Evolutionary conservation across 768 basidiomycete species (phyloP), one percentile per base, ranked within the genome.

Genomic region (Inosperma sp.): DNA sequence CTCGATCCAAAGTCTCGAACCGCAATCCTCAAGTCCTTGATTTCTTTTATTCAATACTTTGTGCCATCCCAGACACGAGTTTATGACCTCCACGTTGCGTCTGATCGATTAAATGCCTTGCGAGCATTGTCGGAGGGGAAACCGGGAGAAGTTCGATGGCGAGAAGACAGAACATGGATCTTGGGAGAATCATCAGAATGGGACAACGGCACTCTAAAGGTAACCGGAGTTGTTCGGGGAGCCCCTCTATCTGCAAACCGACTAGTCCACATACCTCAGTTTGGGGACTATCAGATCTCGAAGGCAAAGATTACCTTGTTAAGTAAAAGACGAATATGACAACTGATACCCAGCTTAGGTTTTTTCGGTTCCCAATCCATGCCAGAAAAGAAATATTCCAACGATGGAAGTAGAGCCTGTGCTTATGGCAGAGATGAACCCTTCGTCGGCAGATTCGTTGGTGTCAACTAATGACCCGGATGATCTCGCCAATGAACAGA

Each of bases 1-100:
- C 65, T 81, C 34, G 86, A 85, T 50, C 57, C 70, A 5, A 92
- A 92, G 68, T 70, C 80, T 26, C 81, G 81, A 25, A 60, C 80
- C 2, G 80, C 80, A 14, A 78, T 93, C 40, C 70, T 91, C 49
- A 93, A 91, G 70, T 96, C 93, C 1, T 75, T 97, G 4, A 77
- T 95, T 7, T 96, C 93, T 8, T 99, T 97, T 73, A 83, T 94
- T 51, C 85, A 86, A 56, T 97, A 97, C 69, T 99, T 98, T 67
- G 88, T 90, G 53, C 95, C 95, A 2, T 75, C 78, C 19, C 86
- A 93, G 60, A 70, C 76, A 7, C 78, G 84, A 27, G 76, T 98
- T 0, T 88, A 83, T 61, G 91, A 93, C 67, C 67, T 92, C 39
- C 74, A 81, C 48, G 66, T 69, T 1, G 59, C 74, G 19, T 74